phyloP scores from a whole-genome alignment of 768 basidiomycete species.

The Tylopilus balloui region DNA sequence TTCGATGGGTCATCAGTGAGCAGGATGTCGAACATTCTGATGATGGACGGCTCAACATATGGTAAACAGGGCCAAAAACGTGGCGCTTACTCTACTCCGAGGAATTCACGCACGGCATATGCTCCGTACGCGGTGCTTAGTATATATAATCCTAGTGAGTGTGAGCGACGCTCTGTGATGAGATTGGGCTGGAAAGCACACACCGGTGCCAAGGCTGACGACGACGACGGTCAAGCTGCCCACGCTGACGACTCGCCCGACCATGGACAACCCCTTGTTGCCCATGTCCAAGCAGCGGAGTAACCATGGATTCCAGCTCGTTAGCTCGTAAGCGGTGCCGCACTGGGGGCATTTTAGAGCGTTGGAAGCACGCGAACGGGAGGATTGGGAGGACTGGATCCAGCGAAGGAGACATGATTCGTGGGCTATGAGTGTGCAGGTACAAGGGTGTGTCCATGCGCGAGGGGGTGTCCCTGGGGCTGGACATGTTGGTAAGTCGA shows the following conservation, averaged over 20 bases:
- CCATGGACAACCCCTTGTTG: conserved; percentile 46
- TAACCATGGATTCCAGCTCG: conserved; percentile 55
- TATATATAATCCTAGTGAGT: conserved; percentile 38
- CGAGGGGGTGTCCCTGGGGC: conserved; percentile 46
- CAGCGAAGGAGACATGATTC: conserved; percentile 75
- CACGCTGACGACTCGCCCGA: conserved; percentile 51
- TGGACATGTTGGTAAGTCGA: conserved; percentile 16
- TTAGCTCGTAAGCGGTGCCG: conserved; percentile 57
- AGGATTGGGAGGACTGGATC: conserved; percentile 69
- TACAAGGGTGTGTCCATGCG: conserved; percentile 76
- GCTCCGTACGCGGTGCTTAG: conserved; percentile 66
- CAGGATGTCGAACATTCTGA: conserved; percentile 58
- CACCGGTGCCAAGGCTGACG: conserved; percentile 59
- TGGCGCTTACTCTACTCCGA: conserved; percentile 58
- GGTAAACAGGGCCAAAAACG: background rate
- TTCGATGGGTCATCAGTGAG: conserved; percentile 64
- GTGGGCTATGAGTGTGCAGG: conserved; percentile 76
- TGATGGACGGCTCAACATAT: background rate
- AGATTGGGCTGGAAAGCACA: conserved; percentile 21
- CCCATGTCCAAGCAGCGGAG: conserved; percentile 48
- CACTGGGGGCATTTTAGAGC: conserved; percentile 83
- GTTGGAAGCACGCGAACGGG: conserved; percentile 47
- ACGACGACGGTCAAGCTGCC: conserved; percentile 47
- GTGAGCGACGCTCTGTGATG: background rate
- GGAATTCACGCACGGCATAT: conserved; percentile 62